Base-by-base conservation (phyloP, 2,329 filamentous ascomycete genomes). In the Didymella lethalis region DNA sequence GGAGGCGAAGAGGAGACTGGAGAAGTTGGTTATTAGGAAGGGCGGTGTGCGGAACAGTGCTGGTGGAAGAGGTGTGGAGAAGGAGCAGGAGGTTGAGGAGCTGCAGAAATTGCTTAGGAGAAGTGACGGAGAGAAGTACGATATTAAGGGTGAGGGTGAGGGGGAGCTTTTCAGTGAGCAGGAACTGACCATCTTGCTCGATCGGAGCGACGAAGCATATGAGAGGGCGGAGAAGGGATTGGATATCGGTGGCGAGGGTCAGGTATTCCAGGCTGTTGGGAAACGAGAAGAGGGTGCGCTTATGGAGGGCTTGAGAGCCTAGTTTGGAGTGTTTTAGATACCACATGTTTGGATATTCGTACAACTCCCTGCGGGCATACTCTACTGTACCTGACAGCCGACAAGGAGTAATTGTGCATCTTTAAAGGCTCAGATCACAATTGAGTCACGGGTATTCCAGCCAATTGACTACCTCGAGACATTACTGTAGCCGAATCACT, bases 11-110 rank as follows among this genome's bases (percentile, higher is more conserved):
- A 89, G 95, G 0, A 86, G 93, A 1, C 84, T 99, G 0, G 95
- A 99, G 75, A 96, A 97, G 73, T 83, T 99, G 0, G 92, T 99
- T 7, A 99, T 99, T 70, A 91, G 94, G 61, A 98, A 98, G 75
- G 94, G 94, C 81, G 41, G 80, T 72, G 51, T 86, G 62, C 85
- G 23, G 85, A 93, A 74, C 46, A 61, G 84, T 79, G 90, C 36
- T 88, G 88, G 68, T 7, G 88, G 68, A 8, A 59, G 62, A 46
- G 59, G 72, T 31, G 26, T 60, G n/a, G 74, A 75, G 11, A 76
- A 73, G 47, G 74, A 79, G 16, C 80, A 79, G 23, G 81, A 82
- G 50, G 73, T 83, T 52, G 78, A 81, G 28, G 82, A 84, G 62
- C 59, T 84, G 65, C 80, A 81, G 70, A 73, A 69, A 50, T 61